phyloP scores from a whole-genome alignment of 352 stramenopile genomes.

The Pythium dissimile region DNA sequence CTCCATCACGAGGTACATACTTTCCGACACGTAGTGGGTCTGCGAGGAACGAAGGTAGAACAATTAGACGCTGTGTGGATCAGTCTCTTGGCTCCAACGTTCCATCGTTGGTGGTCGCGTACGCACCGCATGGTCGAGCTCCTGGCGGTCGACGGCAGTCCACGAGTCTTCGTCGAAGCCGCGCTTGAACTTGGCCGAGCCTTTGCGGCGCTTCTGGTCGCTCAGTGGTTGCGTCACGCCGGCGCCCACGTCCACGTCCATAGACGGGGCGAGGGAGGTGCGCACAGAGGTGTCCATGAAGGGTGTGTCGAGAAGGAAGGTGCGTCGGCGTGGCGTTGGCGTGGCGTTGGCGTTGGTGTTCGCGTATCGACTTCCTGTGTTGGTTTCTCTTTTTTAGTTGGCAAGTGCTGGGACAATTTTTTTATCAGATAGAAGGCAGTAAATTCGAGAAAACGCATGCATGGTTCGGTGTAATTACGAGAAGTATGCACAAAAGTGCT shows the following conservation, averaged over 20 bases:
- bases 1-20: conserved; percentile 80
- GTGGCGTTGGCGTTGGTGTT: not conserved
- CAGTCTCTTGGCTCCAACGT: too few relatives aligned
- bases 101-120: too few relatives aligned
- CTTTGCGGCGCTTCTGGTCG: conserved; percentile 19
- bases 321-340: too few relatives aligned
- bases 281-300: not conserved
- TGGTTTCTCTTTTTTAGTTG: conserved; percentile 3
- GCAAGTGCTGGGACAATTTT: conserved; percentile 9
- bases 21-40: conserved; percentile 74
- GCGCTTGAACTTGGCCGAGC: conserved; percentile 25
- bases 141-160: conserved; percentile 77
- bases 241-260: conserved; percentile 10
- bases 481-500: too few relatives aligned
- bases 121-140: conserved; percentile 79
- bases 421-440: conserved; percentile 1
- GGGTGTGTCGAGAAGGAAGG: too few relatives aligned
- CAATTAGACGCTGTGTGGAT: too few relatives aligned
- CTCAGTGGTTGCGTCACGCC: conserved; percentile 9
- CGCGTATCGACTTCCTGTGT: not conserved
- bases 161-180: conserved; percentile 78
- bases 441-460: not conserved
- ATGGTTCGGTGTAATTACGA: too few relatives aligned
- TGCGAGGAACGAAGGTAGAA: too few relatives aligned
- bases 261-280: not conserved